Percentiles rank a stretch among this genome's conserved stretches.
Evolutionary conservation across 2,329 filamentous ascomycete species (phyloP).

Genomic region (Monosporascus sp.): DNA sequence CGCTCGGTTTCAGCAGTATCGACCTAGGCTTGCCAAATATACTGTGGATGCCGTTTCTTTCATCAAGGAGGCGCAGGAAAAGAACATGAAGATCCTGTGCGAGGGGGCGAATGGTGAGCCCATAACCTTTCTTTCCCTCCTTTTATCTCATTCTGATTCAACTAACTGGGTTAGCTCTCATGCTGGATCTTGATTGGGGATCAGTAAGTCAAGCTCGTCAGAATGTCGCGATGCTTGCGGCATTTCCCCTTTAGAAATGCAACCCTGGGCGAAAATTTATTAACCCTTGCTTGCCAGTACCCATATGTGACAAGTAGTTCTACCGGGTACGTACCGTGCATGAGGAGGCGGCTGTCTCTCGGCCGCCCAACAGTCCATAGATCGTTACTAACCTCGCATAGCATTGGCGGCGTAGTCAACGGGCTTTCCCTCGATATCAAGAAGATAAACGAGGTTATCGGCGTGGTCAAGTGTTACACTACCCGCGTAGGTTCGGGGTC

Average conservation of each 20-base stretch:
- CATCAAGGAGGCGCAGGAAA: conserved; percentile 55
- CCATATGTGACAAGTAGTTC: conserved; percentile 53
- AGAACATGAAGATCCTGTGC: conserved; percentile 56
- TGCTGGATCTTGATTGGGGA: conserved; percentile 51
- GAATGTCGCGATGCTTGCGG: neutral
- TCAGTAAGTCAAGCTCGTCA: too few relatives aligned
- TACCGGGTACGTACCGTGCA: conserved; percentile 30
- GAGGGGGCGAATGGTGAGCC: conserved; percentile 54
- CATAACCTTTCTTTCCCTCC: too few relatives aligned
- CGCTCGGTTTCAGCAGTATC: conserved; percentile 52
- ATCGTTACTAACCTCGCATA: neutral
- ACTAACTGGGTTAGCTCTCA: conserved; percentile 28
- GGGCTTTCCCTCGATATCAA: conserved; percentile 14
- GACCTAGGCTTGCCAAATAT: conserved; percentile 51
- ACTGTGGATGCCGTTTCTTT: conserved; percentile 64
- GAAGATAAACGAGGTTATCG: conserved; percentile 48
- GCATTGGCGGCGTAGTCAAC: too few relatives aligned
- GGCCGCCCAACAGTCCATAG: too few relatives aligned
- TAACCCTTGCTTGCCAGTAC: conserved; percentile 35
- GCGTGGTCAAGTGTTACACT: conserved; percentile 52
- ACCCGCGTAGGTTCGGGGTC: conserved; percentile 50
- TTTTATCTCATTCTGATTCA: too few relatives aligned
- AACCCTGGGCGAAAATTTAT: neutral
- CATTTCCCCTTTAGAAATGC: neutral
- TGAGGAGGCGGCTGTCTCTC: too few relatives aligned